Conservation (phyloP, 768 basidiomycete species). For the Tricholoma sp. region DNA sequence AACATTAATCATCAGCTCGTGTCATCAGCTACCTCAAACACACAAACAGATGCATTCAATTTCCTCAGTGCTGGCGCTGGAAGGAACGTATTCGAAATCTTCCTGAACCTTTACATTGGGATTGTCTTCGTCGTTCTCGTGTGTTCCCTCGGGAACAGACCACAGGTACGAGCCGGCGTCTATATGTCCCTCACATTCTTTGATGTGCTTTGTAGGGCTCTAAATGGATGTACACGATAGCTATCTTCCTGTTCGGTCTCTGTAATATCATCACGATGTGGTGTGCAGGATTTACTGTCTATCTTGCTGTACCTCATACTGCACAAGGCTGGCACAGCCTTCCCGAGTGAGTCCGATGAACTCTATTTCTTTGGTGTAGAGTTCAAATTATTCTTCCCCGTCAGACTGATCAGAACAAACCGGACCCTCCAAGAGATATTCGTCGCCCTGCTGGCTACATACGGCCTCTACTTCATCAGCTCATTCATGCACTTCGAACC, state of each 20-base stretch:
- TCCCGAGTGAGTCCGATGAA: slow-evolving; percentile 45
- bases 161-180: slow-evolving; percentile 38
- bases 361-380: background rate
- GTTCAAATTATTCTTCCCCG: background rate
- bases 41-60: slow-evolving; percentile 67
- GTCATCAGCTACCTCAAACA: slow-evolving; percentile 63
- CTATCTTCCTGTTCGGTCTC: slow-evolving; percentile 74
- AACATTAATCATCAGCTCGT: slow-evolving; percentile 51
- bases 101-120: slow-evolving; percentile 78
- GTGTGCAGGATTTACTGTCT: slow-evolving; percentile 91
- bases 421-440: slow-evolving; percentile 79
- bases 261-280: slow-evolving; percentile 77
- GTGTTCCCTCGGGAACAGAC: slow-evolving; percentile 89
- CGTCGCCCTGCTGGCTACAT: slow-evolving; percentile 71
- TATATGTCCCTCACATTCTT: background rate
- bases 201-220: slow-evolving; percentile 50
- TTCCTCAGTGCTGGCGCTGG: slow-evolving; percentile 74
- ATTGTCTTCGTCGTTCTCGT: slow-evolving; percentile 78
- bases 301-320: slow-evolving; percentile 73
- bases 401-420: slow-evolving; percentile 57
- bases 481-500: slow-evolving; percentile 90
- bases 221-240: slow-evolving; percentile 76
- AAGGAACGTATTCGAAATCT: slow-evolving; percentile 67
- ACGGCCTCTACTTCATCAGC: slow-evolving; percentile 80
- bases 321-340: slow-evolving; percentile 72